Evolutionary conservation across 2,329 filamentous ascomycete genomes (phyloP).

Genomic region (Stachybotrys chartarum): DNA sequence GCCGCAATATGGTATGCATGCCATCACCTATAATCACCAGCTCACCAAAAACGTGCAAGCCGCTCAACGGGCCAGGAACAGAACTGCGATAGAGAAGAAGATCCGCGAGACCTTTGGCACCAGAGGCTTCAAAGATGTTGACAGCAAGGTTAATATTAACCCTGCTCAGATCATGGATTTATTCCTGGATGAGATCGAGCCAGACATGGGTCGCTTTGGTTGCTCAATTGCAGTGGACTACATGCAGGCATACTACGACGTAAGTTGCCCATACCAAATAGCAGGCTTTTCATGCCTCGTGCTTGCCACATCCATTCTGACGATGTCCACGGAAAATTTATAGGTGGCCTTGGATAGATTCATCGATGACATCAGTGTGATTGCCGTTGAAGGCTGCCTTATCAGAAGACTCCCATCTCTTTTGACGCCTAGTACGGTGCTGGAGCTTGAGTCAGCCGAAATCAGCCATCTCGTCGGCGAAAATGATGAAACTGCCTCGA

Average conservation of each 20-base stretch:
- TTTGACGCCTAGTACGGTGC: constrained; percentile 4
- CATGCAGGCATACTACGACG: constrained; percentile 32
- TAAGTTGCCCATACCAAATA: constrained; percentile 2
- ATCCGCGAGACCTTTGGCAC: constrained; percentile 9
- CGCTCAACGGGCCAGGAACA: constrained; percentile 12
- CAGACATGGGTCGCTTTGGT: constrained; percentile 23
- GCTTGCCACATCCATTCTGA: background rate
- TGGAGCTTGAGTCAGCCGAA: background rate
- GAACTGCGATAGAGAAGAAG: constrained; percentile 5
- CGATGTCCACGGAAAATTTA: background rate
- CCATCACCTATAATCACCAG: constrained; percentile 45
- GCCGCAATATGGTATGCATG: constrained; percentile 35
- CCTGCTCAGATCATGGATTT: constrained; percentile 11
- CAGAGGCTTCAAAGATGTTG: constrained; percentile 9
- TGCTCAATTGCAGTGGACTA: constrained; percentile 22
- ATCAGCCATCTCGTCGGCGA: background rate
- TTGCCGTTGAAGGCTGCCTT: constrained; percentile 22
- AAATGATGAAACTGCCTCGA: background rate
- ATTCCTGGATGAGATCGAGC: constrained; percentile 12
- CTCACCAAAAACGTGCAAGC: constrained; percentile 31
- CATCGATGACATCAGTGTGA: constrained; percentile 21
- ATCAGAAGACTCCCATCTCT: constrained; percentile 17
- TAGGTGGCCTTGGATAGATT: constrained; percentile 24
- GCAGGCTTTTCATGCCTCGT: background rate
- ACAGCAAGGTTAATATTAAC: constrained; percentile 11